Evolutionary conservation across 495 filamentous ascomycete species (phyloP).

Genomic region (Penicillium maclennaniae): DNA sequence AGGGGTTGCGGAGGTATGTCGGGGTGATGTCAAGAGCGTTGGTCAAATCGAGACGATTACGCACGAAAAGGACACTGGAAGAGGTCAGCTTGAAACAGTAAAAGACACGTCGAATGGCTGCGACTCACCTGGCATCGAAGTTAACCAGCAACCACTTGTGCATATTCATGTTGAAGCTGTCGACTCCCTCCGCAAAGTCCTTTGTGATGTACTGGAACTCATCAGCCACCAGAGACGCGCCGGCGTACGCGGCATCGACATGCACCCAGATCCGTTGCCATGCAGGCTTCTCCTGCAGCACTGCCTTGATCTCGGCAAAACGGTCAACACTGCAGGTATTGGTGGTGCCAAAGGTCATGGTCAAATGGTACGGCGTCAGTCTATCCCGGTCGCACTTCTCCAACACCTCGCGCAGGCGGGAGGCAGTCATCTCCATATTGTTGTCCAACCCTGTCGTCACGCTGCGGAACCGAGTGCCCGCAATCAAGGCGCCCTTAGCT

Average conservation of each 20-base stretch:
- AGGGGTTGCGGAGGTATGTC: conserved; percentile 75
- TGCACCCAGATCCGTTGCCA: conserved; percentile 79
- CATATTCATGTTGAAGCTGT: conserved; percentile 93
- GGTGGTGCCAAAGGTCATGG: conserved; percentile 83
- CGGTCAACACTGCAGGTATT: conserved; percentile 84
- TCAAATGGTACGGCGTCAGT: conserved; percentile 81
- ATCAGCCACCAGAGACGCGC: conserved; percentile 73
- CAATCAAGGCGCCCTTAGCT: conserved; percentile 82
- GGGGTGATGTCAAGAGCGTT: conserved; percentile 79
- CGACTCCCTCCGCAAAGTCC: conserved; percentile 60
- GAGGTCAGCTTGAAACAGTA: background rate
- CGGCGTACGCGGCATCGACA: conserved; percentile 95
- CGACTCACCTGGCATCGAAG: conserved; percentile 71
- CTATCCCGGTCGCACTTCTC: conserved; percentile 59
- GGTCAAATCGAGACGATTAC: conserved; percentile 68
- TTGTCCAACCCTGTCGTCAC: conserved; percentile 58
- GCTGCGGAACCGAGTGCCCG: conserved; percentile 71
- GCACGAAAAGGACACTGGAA: conserved; percentile 68
- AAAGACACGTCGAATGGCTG: background rate
- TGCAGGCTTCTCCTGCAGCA: conserved; percentile 56
- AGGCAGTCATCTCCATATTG: conserved; percentile 68
- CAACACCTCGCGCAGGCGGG: conserved; percentile 55
- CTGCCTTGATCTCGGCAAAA: conserved; percentile 63
- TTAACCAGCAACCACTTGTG: conserved; percentile 97
- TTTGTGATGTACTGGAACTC: conserved; percentile 71